Percentiles rank a stretch among this genome's conserved stretches.
Evolutionary conservation across 2,329 filamentous ascomycete species (phyloP).

Genomic region (Xylaria sp.): DNA sequence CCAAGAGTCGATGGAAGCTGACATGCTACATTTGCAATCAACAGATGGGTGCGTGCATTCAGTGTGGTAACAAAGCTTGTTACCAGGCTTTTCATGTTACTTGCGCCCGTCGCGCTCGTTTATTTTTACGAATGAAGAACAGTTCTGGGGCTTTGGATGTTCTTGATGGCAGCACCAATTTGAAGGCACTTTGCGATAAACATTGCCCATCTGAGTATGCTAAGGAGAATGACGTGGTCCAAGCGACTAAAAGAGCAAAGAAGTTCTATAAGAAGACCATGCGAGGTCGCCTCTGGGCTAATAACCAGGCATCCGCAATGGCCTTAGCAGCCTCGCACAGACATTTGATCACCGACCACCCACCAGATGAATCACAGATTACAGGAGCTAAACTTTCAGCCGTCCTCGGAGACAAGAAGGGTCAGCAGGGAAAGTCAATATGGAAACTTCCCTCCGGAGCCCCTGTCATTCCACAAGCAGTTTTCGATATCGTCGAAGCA

Average conservation of each 20-base stretch:
- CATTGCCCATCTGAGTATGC: constrained; percentile 92
- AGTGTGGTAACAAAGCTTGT: constrained; percentile 97
- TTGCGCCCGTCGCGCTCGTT: constrained; percentile 85
- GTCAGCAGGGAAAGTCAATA: constrained; percentile 72
- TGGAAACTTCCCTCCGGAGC: constrained; percentile 97
- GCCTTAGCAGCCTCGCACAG: constrained; percentile 80
- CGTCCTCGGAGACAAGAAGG: constrained; percentile 79
- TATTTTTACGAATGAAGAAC: constrained; percentile 98
- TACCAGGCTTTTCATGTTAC: constrained; percentile 98
- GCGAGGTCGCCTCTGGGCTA: constrained; percentile 90
- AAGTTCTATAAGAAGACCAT: constrained; percentile 91
- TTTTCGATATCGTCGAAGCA: constrained; percentile 86
- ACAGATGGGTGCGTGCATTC: constrained; percentile 97
- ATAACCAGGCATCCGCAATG: constrained; percentile 85
- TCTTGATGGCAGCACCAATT: constrained; percentile 79
- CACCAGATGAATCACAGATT: constrained; percentile 83
- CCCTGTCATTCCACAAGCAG: constrained; percentile 89
- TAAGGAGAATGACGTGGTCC: constrained; percentile 83
- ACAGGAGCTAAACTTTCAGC: constrained; percentile 85
- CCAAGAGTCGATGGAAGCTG: constrained; percentile 92
- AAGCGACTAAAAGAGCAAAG: constrained; percentile 83
- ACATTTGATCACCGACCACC: constrained; percentile 72
- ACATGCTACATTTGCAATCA: constrained; percentile 97
- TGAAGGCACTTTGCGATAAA: constrained; percentile 96
- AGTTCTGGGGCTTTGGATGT: constrained; percentile 81